Evolutionary conservation across 257 asterid genomes (phyloP), one percentile per base, ranked within the genome.

Genomic region (Ophiorrhiza pumila): DNA sequence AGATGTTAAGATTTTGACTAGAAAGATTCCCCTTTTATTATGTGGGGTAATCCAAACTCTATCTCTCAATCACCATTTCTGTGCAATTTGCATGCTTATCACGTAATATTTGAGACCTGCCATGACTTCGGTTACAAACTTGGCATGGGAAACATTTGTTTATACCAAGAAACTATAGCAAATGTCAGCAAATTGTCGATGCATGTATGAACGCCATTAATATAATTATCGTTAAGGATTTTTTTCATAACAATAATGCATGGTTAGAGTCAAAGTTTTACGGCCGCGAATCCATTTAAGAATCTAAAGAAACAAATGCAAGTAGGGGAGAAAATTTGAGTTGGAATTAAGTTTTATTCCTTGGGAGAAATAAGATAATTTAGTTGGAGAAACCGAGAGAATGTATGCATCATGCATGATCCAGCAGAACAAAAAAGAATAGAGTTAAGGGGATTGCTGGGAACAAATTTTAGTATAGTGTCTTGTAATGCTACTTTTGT

Each of bases 1-100:
- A 61, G 68, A 31, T 53, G 82, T 71, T 78, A 43, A 37, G 64
- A 61, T 73, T 78, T 78, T 78, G 82, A 74, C 78, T 55, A 81
- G 50, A 74, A 71, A 72, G 76, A 71, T 71, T 74, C 83, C 72
- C 39, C 9, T 22, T 65, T 43, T 6, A 47, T 13, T n/a, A 61
- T 31, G 72, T 50, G 58, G 59, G 63, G 68, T 53, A 65, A 7
- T 47, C 52, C 25, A 37, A 65, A 47, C 8, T 46, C 37, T 68
- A 32, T 52, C 37, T 68, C 42, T 52, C 42, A 11, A 75, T 58
- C 52, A 27, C 10, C 8, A 12, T 2, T 8, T 6, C 5, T 50
- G 7, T 31, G 61, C 31, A 67, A 68, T 14, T 74, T 71, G 80
- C 80, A 72, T 80, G 78, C 65, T 76, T 59, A 22, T 58, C 80